Conservation (phyloP, 495 filamentous ascomycete species). For the Penicillium cataractarum region DNA sequence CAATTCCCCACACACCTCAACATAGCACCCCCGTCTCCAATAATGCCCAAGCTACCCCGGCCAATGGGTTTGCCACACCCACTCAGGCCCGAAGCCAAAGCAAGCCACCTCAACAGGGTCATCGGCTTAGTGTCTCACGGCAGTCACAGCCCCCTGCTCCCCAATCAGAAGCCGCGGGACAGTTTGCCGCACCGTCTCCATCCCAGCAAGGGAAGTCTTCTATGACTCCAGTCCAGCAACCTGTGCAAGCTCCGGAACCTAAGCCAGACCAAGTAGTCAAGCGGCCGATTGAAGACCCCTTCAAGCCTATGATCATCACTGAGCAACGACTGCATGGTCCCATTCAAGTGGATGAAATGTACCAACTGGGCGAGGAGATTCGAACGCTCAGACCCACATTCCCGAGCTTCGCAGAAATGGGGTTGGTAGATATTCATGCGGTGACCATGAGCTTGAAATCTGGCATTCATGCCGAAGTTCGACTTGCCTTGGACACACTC, state of each 20-base stretch:
- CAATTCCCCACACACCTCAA: constrained; percentile 43
- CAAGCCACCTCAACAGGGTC: constrained; percentile 43
- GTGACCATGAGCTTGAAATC: constrained; percentile 90
- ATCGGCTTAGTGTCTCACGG: constrained; percentile 42
- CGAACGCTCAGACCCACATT: constrained; percentile 67
- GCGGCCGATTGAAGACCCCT: constrained; percentile 45
- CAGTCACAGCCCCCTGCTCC: constrained; percentile 42
- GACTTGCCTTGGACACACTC: constrained; percentile 84
- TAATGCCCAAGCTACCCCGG: constrained; percentile 36
- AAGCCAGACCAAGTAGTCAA: constrained; percentile 52
- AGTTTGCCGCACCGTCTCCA: constrained; percentile 39
- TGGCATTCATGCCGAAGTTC: constrained; percentile 84
- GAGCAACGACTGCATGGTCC: constrained; percentile 66
- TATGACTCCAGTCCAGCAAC: constrained; percentile 48
- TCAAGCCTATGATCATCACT: constrained; percentile 60
- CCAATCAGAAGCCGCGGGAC: constrained; percentile 36
- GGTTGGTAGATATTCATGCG: constrained; percentile 88
- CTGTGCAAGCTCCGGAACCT: constrained; percentile 41
- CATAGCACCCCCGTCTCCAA: constrained; percentile 35
- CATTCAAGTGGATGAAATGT: constrained; percentile 62
- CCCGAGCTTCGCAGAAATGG: constrained; percentile 76
- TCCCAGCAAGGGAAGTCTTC: constrained; percentile 41
- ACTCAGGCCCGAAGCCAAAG: constrained; percentile 43
- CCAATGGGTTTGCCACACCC: constrained; percentile 51
- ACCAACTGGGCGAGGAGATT: constrained; percentile 65